phyloP scores from a whole-genome alignment of 148 eudicot genomes.

The Cornus florida region DNA sequence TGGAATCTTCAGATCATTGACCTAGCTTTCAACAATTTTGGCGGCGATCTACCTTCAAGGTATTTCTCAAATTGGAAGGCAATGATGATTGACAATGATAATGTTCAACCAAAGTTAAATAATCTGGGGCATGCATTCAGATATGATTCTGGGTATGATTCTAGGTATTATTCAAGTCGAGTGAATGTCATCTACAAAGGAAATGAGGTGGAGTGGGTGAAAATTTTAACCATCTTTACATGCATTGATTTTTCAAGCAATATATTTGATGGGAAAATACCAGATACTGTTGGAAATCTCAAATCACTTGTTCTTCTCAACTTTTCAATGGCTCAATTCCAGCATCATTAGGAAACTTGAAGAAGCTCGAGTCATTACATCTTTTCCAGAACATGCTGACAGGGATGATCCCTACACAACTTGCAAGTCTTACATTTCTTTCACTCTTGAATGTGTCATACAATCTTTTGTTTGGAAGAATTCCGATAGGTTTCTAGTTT shows the following conservation, averaged over 20 bases:
- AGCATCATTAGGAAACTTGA: no score
- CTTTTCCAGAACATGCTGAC: slow-evolving; percentile 8
- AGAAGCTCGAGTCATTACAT: no score
- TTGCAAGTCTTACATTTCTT: slow-evolving; percentile 26
- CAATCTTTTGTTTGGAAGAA: slow-evolving; percentile 18
- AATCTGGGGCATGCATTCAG: background rate
- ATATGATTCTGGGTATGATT: no score
- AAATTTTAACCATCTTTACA: slow-evolving; percentile 19
- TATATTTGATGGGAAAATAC: slow-evolving; percentile 18
- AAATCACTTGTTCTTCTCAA: slow-evolving; percentile 21
- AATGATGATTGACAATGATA: background rate
- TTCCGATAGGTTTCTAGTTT: slow-evolving; percentile 21
- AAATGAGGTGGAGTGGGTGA: slow-evolving; percentile 9
- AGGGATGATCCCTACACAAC: slow-evolving; percentile 21
- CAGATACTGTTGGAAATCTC: slow-evolving; percentile 18
- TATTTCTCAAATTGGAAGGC: background rate
- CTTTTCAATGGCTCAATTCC: background rate
- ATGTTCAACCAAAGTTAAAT: background rate
- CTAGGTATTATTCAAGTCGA: no score
- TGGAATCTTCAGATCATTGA: slow-evolving; percentile 31
- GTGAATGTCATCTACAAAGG: slow-evolving; percentile 31
- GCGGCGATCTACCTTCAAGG: slow-evolving; percentile 2
- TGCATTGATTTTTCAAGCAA: slow-evolving; percentile 27
- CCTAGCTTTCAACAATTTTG: slow-evolving; percentile 25
- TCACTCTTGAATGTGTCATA: slow-evolving; percentile 18